Evolutionary conservation across 106 monocot species (phyloP).

Genomic region (Hemerocallis citrina): DNA sequence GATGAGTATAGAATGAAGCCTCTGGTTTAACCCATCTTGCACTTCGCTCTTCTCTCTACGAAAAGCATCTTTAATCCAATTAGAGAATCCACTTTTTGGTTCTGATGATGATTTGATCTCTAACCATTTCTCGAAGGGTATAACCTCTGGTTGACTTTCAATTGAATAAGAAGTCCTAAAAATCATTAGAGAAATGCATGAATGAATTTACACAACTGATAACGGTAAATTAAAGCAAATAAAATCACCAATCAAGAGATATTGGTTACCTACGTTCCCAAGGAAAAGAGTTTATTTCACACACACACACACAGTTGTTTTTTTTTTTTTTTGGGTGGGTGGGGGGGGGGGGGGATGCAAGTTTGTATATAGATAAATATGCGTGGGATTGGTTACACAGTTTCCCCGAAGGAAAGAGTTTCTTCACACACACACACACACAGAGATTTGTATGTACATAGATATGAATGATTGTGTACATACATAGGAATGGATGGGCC

Average conservation of each 20-base stretch:
- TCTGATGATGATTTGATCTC: slow-evolving; percentile 60
- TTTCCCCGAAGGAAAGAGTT: no score
- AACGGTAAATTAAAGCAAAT: not conserved
- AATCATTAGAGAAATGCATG: not conserved
- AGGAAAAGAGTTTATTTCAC: not conserved
- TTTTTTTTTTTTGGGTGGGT: not conserved
- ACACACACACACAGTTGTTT: not conserved
- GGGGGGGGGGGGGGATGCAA: not conserved
- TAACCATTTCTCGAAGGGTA: slow-evolving; percentile 71
- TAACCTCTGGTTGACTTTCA: slow-evolving; percentile 53
- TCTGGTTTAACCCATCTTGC: slow-evolving; percentile 51
- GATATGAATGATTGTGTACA: no score
- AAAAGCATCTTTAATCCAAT: slow-evolving; percentile 87
- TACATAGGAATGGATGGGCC: not conserved
- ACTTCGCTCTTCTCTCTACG: slow-evolving; percentile 36
- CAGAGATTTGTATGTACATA: no score
- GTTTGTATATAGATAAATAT: no score
- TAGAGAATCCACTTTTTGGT: slow-evolving; percentile 31
- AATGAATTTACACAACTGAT: not conserved
- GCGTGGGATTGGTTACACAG: no score
- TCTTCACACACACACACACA: no score
- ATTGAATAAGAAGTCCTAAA: slow-evolving; percentile 55
- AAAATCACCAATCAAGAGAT: not conserved
- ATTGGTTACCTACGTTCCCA: not conserved
- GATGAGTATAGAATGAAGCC: slow-evolving; percentile 57